These are phyloP conservation scores for Prunus yedoensis DNA, from an alignment of 331 rosid genomes.

Conservation along the genomic window DNA sequence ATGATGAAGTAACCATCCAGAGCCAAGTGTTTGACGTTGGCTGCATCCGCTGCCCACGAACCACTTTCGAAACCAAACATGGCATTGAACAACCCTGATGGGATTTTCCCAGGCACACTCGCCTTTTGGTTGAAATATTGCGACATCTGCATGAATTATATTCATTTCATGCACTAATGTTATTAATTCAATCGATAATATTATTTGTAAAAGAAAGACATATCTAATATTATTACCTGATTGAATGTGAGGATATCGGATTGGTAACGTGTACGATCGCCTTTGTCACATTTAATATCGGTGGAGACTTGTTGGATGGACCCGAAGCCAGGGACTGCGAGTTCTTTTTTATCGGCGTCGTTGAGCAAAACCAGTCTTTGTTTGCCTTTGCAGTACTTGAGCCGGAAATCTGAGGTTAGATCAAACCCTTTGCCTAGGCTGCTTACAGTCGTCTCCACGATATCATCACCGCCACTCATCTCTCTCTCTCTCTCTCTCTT, in stretches of 20 bases:
- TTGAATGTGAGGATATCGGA: conserved; percentile 67
- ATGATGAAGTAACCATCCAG: conserved; percentile 60
- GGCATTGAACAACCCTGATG: conserved; percentile 69
- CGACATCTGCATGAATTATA: conserved; percentile 64
- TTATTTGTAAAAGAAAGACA: not conserved
- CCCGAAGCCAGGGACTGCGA: conserved; percentile 60
- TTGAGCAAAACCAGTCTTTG: conserved; percentile 54
- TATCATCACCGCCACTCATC: conserved; percentile 16
- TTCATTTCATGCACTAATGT: not conserved
- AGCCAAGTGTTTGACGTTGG: conserved; percentile 54
- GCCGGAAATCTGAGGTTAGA: conserved; percentile 82
- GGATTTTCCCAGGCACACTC: conserved; percentile 68
- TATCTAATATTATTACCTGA: conserved; percentile 36
- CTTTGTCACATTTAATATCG: conserved; percentile 85
- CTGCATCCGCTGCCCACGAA: conserved; percentile 73
- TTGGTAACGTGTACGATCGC: conserved; percentile 72
- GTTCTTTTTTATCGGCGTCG: conserved; percentile 33
- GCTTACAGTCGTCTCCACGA: conserved; percentile 48
- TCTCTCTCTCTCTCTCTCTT: not conserved
- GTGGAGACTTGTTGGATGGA: conserved; percentile 45
- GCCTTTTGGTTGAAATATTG: conserved; percentile 60
- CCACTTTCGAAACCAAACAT: conserved; percentile 67
- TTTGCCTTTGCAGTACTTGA: conserved; percentile 73
- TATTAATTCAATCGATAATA: not conserved
- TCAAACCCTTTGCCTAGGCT: conserved; percentile 93